Percentiles rank a stretch among this genome's conserved stretches.
Conservation (phyloP, 2,329 filamentous ascomycete species). For the Fusarium dimerum region DNA sequence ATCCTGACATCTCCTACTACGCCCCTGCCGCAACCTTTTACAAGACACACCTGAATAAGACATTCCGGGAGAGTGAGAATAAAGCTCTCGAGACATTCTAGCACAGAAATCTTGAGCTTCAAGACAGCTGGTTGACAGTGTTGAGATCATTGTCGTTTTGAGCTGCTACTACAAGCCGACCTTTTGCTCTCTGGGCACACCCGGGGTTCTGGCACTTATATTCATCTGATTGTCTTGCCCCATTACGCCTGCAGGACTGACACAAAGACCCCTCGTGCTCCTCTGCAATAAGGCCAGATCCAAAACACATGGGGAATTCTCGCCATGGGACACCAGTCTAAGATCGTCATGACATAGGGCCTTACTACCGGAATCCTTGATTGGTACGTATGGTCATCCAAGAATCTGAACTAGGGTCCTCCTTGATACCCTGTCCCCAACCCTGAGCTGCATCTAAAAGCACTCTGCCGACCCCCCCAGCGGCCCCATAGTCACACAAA, state of each 20-base stretch:
- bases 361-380: slow-evolving; percentile 36
- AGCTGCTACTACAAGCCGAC: too few relatives aligned
- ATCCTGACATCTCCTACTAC: neutral
- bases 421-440: slow-evolving; percentile 39
- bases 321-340: slow-evolving; percentile 30
- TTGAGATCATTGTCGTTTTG: too few relatives aligned
- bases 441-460: slow-evolving; percentile 45
- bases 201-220: too few relatives aligned
- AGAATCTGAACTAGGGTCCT: slow-evolving; percentile 38
- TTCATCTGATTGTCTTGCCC: slow-evolving; percentile 21
- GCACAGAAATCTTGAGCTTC: too few relatives aligned
- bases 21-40: too few relatives aligned
- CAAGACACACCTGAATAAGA: too few relatives aligned
- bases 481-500: slow-evolving; percentile 51
- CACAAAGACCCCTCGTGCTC: slow-evolving; percentile 15
- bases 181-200: too few relatives aligned
- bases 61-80: too few relatives aligned
- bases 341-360: slow-evolving; percentile 34
- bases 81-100: too few relatives aligned
- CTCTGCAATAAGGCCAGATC: slow-evolving; percentile 6
- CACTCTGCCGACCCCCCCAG: slow-evolving; percentile 37
- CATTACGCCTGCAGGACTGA: slow-evolving; percentile 23
- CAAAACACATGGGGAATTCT: slow-evolving; percentile 41
- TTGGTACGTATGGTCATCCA: slow-evolving; percentile 37
- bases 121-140: too few relatives aligned